Conservation (phyloP, 495 filamentous ascomycete species). For the Lindgomyces ingoldianus region DNA sequence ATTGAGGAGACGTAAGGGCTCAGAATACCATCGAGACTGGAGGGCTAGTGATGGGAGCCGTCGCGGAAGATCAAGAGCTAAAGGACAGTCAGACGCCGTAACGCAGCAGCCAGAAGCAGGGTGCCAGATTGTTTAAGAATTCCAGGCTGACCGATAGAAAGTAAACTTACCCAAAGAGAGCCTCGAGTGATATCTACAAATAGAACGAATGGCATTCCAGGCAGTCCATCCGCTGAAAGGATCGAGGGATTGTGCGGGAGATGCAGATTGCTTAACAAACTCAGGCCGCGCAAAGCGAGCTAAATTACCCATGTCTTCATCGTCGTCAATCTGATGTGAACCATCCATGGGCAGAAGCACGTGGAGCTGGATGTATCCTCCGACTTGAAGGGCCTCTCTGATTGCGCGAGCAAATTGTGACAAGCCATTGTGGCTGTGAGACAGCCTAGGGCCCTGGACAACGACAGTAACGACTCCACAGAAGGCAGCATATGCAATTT, state of each 20-base stretch:
- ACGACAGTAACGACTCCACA: conserved; percentile 84
- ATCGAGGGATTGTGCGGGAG: conserved; percentile 51
- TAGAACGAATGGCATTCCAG: conserved; percentile 83
- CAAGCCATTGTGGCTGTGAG: conserved; percentile 54
- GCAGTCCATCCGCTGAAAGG: conserved; percentile 84
- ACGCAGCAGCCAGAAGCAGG: neutral
- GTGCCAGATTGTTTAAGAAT: no score
- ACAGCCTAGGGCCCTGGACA: conserved; percentile 69
- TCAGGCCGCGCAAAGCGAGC: conserved; percentile 59
- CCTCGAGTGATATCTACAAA: conserved; percentile 81
- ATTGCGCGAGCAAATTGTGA: conserved; percentile 83
- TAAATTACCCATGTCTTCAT: conserved; percentile 59
- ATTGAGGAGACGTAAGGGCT: conserved; percentile 80
- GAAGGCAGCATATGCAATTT: conserved; percentile 92
- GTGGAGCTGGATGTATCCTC: conserved; percentile 74
- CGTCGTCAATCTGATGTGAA: conserved; percentile 51
- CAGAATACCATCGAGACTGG: conserved; percentile 90
- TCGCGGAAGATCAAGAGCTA: conserved; percentile 79
- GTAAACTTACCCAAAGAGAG: conserved; percentile 77
- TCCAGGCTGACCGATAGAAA: no score
- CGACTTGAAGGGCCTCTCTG: conserved; percentile 71
- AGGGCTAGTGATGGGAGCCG: conserved; percentile 70
- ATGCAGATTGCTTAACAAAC: conserved; percentile 49
- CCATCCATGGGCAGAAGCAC: conserved; percentile 80
- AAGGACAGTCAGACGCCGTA: neutral